Percentiles rank a stretch among this genome's conserved stretches.
These are phyloP conservation scores for Elongisporangium undulatum DNA, from an alignment of 352 stramenopile species.

Conservation along the genomic window DNA sequence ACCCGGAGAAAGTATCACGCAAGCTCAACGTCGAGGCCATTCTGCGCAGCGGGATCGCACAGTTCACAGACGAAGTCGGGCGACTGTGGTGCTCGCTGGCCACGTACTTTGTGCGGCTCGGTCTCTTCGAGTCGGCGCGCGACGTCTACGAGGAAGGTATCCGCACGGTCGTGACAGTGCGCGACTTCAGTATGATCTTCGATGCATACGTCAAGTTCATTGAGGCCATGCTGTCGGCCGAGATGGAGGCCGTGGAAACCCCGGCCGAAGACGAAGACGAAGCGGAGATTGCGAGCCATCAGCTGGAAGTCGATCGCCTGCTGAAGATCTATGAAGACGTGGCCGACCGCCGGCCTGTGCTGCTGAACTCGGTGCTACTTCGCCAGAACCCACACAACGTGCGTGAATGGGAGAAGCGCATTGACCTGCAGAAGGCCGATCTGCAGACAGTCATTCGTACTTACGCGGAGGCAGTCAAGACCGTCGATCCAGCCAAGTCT, in stretches of 20 bases:
- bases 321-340: constrained; percentile 91
- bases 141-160: constrained; percentile 95
- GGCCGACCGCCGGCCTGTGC: constrained; percentile 91
- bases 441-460: constrained; percentile 70
- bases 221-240: constrained; percentile 95
- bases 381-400: constrained; percentile 99
- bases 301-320: constrained; percentile 70
- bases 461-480: constrained; percentile 91
- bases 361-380: constrained; percentile 95
- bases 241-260: constrained; percentile 87
- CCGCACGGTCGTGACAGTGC: constrained; percentile 65
- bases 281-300: constrained; percentile 47
- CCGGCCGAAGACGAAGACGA: constrained; percentile 54
- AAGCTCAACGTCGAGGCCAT: constrained; percentile 95
- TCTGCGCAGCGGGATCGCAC: constrained; percentile 89
- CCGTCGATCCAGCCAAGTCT: constrained; percentile 80
- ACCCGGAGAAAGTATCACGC: constrained; percentile 88
- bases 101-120: constrained; percentile 96
- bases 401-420: constrained; percentile 96
- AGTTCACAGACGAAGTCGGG: constrained; percentile 96
- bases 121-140: constrained; percentile 95
- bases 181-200: constrained; percentile 99
- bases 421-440: constrained; percentile 75
- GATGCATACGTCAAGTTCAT: constrained; percentile 99
- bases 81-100: constrained; percentile 97